Conservation (phyloP, 768 basidiomycete species). For the Termitomyces sp. region DNA sequence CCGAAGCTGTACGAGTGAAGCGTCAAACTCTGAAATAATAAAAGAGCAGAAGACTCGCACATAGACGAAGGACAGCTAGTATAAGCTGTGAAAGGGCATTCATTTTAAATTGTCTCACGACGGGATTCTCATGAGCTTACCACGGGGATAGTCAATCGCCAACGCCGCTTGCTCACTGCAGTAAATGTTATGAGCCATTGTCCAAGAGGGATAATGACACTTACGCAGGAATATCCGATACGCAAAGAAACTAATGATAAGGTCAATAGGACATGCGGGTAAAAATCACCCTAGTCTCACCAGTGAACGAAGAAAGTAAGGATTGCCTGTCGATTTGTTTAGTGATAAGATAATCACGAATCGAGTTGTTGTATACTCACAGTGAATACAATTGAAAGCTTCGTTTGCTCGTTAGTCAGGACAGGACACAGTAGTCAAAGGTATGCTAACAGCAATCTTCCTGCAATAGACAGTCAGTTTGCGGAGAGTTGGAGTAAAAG, state of each 20-base stretch:
- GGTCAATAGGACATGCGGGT: neutral
- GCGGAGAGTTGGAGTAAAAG: neutral
- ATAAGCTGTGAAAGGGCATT: constrained; percentile 6
- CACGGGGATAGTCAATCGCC: constrained; percentile 16
- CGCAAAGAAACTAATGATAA: constrained; percentile 23
- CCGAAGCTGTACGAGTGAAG: constrained; percentile 7
- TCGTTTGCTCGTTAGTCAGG: neutral
- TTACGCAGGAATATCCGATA: constrained; percentile 26
- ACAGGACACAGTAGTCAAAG: neutral
- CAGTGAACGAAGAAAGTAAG: constrained; percentile 38
- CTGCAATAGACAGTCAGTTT: neutral
- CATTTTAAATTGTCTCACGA: neutral
- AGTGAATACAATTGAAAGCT: constrained; percentile 20
- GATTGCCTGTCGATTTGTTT: constrained; percentile 21
- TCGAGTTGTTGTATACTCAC: constrained; percentile 10
- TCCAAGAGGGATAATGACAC: neutral
- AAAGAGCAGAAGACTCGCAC: constrained; percentile 2
- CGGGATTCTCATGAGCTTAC: constrained; percentile 4
- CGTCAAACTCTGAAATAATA: neutral
- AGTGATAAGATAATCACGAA: neutral
- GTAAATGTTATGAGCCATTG: neutral
- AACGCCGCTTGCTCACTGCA: constrained; percentile 19
- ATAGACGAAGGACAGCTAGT: constrained; percentile 17
- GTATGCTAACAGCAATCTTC: constrained; percentile 13
- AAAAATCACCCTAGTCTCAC: constrained; percentile 16